A percentile compares a stretch with the other conserved stretches of the same genome.
These are phyloP conservation scores for Cenchrus americanus DNA, from an alignment of 176 grass and related monocot genomes.

Conservation along the genomic window DNA sequence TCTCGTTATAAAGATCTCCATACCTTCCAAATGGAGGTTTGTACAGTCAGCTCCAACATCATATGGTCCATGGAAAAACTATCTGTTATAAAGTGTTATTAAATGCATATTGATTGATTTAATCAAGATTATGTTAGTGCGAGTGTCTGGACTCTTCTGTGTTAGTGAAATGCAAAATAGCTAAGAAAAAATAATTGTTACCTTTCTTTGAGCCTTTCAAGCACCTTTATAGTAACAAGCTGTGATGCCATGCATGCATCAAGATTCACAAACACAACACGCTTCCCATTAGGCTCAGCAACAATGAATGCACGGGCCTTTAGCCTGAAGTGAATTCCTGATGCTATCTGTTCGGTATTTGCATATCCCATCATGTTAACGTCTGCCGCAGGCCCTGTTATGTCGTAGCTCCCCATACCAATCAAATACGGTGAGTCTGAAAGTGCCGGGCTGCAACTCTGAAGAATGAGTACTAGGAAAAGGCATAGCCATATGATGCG, in stretches of 20 bases:
- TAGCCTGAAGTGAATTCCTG: conserved; percentile 94
- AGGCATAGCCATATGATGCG: conserved; percentile 55
- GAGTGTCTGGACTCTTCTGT: conserved; percentile 13
- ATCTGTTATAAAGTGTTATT: neutral
- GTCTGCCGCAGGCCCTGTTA: conserved; percentile 95
- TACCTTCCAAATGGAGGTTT: conserved; percentile 69
- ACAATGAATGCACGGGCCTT: conserved; percentile 95
- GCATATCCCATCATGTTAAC: conserved; percentile 99
- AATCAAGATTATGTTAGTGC: conserved; percentile 7
- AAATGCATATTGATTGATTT: neutral
- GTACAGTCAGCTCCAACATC: conserved; percentile 22
- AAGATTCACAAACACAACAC: conserved; percentile 93
- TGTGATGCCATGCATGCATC: conserved; percentile 99
- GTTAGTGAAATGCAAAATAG: conserved; percentile 19
- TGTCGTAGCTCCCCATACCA: conserved; percentile 91
- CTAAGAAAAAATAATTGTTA: conserved; percentile 10
- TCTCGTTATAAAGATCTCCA: conserved; percentile 83
- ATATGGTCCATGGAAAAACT: conserved; percentile 7
- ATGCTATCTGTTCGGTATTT: conserved; percentile 78
- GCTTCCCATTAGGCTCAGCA: conserved; percentile 80
- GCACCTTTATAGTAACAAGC: conserved; percentile 86
- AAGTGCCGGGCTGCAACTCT: conserved; percentile 47
- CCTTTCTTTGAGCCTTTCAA: conserved; percentile 95
- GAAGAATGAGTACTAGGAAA: conserved; percentile 57
- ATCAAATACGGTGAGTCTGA: conserved; percentile 75